Evolutionary conservation across 805 yeast species (phyloP), one percentile per base, ranked within the genome.

Genomic region (Yamadazyma kitorensis): DNA sequence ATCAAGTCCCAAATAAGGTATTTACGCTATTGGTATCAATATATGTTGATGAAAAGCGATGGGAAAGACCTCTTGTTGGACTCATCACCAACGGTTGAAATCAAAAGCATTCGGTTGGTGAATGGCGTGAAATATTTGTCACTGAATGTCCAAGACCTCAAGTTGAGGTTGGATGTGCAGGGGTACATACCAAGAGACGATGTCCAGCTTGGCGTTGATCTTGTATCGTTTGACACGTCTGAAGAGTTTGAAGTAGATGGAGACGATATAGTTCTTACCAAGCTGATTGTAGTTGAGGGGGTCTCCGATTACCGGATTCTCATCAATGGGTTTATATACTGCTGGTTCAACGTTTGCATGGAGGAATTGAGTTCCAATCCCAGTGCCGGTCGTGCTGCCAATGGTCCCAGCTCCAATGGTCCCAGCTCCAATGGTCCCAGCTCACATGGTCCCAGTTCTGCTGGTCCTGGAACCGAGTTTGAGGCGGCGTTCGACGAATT

Each of bases 1-100:
- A 85, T 86, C 20, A 40, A 48, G 12, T 79, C 89, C 4, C 97
- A 91, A 55, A 53, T 68, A 17, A 54, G 91, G 28, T 86, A 79
- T 49, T 59, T 88, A 20, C 47, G 58, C 4, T 91, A 91, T 52
- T 78, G 31, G 33, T 12, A 34, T 9, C 6, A 24, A 4, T 26
- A 24, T 21, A 17, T 34, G 10, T 10, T 19, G 22, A n/a, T 10
- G 22, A 19, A 19, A 19, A 10, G 10, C 7, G 9, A 16, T 4
- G 12, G 24, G 11, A 5, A 8, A 19, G 9, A n/a, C 24, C 13
- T 15, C 10, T 19, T 19, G 10, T n/a, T n/a, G n/a, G n/a, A n/a
- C n/a, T n/a, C n/a, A n/a, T n/a, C n/a, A n/a, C 31, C 31, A 19
- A 11, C 10, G 5, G 14, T 27, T 6, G 9, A 16, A n/a, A 5